These are phyloP conservation scores for Jacaranda copaia DNA, from an alignment of 257 asterid species.

Conservation along the genomic window DNA sequence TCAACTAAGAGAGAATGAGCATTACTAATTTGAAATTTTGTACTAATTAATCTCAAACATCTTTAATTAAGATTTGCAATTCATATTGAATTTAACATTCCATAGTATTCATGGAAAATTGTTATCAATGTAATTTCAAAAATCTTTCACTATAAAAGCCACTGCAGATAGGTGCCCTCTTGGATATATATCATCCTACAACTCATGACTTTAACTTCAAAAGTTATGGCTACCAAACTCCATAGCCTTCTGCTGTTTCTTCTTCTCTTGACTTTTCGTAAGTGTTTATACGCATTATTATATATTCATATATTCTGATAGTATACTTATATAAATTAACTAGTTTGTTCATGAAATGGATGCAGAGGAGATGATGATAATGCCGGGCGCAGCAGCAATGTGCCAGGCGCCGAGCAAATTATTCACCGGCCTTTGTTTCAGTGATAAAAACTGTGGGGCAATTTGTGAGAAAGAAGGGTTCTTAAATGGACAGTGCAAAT, in stretches of 20 bases:
- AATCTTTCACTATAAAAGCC: conserved; percentile 17
- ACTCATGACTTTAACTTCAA: background rate
- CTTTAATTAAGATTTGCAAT: background rate
- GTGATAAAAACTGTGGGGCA: conserved; percentile 10
- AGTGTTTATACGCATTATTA: background rate
- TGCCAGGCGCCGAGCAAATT: conserved; percentile 32
- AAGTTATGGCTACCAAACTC: conserved; percentile 21
- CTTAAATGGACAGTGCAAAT: conserved; percentile 19
- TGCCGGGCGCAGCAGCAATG: conserved; percentile 27
- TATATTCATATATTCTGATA: no score
- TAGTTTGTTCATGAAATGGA: background rate
- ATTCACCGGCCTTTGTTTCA: conserved; percentile 36
- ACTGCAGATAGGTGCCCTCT: background rate
- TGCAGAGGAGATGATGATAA: conserved; percentile 29
- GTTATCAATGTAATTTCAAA: conserved; percentile 12
- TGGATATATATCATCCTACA: background rate
- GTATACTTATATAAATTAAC: background rate
- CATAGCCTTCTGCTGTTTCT: background rate
- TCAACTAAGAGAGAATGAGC: no score
- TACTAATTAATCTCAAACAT: background rate
- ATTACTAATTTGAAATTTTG: no score
- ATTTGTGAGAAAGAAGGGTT: conserved; percentile 41
- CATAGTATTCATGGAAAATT: conserved; percentile 6
- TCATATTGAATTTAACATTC: background rate
- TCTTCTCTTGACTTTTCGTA: conserved; percentile 31